Evolutionary conservation across 1,139 yeast genomes (phyloP).

Genomic region (Hyphopichia fennica): DNA sequence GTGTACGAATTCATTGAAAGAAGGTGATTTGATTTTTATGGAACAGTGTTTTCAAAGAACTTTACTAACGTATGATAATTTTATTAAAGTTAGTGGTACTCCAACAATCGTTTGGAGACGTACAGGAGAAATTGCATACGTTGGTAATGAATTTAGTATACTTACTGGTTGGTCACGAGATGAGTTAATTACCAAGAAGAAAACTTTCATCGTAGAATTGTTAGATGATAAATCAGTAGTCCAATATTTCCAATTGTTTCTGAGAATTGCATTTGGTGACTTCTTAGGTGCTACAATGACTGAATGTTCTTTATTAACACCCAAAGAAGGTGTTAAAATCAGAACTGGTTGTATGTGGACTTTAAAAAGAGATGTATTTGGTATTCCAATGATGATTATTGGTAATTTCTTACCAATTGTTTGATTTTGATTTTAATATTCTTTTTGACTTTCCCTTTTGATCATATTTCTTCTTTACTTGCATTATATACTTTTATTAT

Average conservation of each 20-base stretch:
- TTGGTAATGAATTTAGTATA: constrained; percentile 87
- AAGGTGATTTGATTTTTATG: constrained; percentile 90
- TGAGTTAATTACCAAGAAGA: constrained; percentile 50
- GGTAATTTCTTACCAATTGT: constrained; percentile 87
- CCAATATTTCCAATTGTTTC: constrained; percentile 83
- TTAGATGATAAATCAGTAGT: constrained; percentile 86
- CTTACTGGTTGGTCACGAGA: constrained; percentile 87
- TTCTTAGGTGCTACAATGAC: constrained; percentile 89
- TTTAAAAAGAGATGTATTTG: constrained; percentile 63
- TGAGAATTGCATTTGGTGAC: constrained; percentile 88
- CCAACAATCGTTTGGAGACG: constrained; percentile 96
- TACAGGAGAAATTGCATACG: constrained; percentile 93
- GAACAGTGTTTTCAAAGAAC: constrained; percentile 96
- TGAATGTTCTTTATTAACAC: constrained; percentile 73
- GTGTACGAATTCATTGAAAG: constrained; percentile 82
- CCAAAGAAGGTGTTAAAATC: constrained; percentile 48
- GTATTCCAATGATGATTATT: constrained; percentile 84
- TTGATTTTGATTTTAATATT: constrained; percentile 10
- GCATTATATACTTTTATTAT: background rate
- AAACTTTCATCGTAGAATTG: constrained; percentile 81
- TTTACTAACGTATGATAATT: constrained; percentile 80
- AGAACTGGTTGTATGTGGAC: constrained; percentile 90
- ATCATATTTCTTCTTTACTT: background rate
- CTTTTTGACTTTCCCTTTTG: too few species aligned
- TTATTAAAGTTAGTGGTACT: constrained; percentile 81